Conservation (phyloP, 306 rosid species). For the Prunus persica region DNA sequence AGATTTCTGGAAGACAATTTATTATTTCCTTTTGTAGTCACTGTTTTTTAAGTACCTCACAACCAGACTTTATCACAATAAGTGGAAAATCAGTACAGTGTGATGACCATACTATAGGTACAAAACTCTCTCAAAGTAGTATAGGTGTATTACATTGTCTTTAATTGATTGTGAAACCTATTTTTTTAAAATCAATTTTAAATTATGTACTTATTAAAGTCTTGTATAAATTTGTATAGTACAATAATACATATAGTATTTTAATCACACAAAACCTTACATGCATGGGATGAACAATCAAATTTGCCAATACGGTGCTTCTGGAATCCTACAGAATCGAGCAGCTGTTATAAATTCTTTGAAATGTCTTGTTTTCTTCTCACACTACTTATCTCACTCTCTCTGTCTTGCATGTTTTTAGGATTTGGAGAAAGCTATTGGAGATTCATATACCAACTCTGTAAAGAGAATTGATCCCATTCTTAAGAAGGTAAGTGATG, state of each 20-base stretch:
- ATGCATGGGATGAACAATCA: not conserved
- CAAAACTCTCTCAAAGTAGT: too few relatives aligned
- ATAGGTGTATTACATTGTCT: too few relatives aligned
- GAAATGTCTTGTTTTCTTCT: not conserved
- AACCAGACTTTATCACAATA: not conserved
- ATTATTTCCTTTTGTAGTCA: not conserved
- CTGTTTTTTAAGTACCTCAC: not conserved
- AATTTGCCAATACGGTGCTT: not conserved
- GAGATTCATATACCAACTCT: slow-evolving; percentile 65
- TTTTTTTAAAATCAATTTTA: too few relatives aligned
- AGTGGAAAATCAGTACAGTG: not conserved
- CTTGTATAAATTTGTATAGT: too few relatives aligned
- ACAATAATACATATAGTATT: too few relatives aligned
- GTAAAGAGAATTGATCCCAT: slow-evolving; percentile 69
- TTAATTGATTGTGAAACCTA: too few relatives aligned
- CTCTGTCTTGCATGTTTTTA: slow-evolving; percentile 28
- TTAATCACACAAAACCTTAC: too few relatives aligned
- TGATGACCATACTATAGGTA: too few relatives aligned
- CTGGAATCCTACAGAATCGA: not conserved
- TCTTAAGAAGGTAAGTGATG: slow-evolving; percentile 61
- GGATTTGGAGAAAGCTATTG: slow-evolving; percentile 88
- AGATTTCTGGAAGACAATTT: too few relatives aligned
- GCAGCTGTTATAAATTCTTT: not conserved
- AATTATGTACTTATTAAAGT: too few relatives aligned
- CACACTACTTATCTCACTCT: slow-evolving; percentile 1